A percentile compares a stretch with the other conserved stretches of the same genome.
Conservation (phyloP, 768 basidiomycete species). For the Calocybe cyanea region DNA sequence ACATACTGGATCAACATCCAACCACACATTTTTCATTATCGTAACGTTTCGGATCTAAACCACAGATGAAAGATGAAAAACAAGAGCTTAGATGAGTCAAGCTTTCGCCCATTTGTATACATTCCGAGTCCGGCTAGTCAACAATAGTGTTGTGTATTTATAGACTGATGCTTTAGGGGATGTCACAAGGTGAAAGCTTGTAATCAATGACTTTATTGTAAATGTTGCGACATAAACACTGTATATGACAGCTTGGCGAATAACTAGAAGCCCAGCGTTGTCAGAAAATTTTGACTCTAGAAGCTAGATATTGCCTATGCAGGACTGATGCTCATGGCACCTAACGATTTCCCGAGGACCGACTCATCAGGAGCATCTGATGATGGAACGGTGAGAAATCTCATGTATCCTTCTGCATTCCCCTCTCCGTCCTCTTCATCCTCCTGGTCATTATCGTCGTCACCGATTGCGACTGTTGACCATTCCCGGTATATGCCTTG, state of each 20-base stretch:
- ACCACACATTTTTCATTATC: constrained; percentile 44
- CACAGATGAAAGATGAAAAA: not conserved
- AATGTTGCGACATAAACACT: too few relatives aligned
- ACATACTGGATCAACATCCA: constrained; percentile 65
- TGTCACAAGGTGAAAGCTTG: too few relatives aligned
- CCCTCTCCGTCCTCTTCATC: constrained; percentile 50
- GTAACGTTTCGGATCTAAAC: not conserved
- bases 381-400: constrained; percentile 15
- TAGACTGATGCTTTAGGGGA: too few relatives aligned
- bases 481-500: constrained; percentile 88
- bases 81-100: too few relatives aligned
- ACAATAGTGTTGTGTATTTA: too few relatives aligned
- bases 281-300: too few relatives aligned
- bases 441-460: constrained; percentile 63
- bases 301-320: too few relatives aligned
- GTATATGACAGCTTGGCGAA: too few relatives aligned
- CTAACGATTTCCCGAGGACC: constrained; percentile 64
- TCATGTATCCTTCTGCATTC: constrained; percentile 21
- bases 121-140: too few relatives aligned
- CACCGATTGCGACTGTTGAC: constrained; percentile 76
- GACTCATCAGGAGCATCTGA: constrained; percentile 27
- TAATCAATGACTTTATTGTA: too few relatives aligned
- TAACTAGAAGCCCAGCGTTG: too few relatives aligned
- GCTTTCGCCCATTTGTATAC: too few relatives aligned
- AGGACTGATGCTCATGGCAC: constrained; percentile 85